Conservation (phyloP, 345 rosid species). For the Carallia pectinifolia region DNA sequence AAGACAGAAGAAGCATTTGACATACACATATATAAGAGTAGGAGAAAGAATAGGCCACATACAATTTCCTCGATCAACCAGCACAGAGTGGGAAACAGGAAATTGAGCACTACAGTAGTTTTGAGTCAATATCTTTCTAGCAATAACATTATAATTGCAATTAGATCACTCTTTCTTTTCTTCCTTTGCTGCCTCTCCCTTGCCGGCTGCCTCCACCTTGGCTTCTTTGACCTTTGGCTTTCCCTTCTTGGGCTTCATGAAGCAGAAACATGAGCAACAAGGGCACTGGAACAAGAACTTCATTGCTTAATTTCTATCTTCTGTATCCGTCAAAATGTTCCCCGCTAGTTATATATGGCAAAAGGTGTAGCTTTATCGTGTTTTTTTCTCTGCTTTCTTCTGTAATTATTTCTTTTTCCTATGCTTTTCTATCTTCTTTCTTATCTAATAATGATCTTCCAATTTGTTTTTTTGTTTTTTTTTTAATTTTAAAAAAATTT, state of each 20-base stretch:
- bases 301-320: conserved; percentile 36
- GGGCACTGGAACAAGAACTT: conserved; percentile 92
- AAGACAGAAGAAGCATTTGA: neutral
- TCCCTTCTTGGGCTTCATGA: conserved; percentile 71
- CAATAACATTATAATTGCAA: neutral
- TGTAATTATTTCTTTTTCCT: neutral
- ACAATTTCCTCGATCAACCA: neutral
- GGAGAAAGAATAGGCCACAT: conserved; percentile 8
- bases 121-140: neutral
- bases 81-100: neutral
- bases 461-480: conserved; percentile 5
- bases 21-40: neutral
- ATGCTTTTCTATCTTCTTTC: conserved; percentile 21
- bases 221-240: conserved; percentile 50
- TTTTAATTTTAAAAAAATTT: neutral
- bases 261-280: conserved; percentile 82
- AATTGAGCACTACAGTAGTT: neutral
- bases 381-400: too few relatives aligned
- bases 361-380: conserved; percentile 3
- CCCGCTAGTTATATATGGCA: neutral
- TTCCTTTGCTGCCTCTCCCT: conserved; percentile 17
- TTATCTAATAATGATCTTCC: conserved; percentile 27
- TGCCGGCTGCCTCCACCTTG: conserved; percentile 7
- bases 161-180: conserved; percentile 31
- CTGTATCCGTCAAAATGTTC: neutral